Conservation (phyloP, 2,329 filamentous ascomycete genomes). For the Pseudocercospora vitis region DNA sequence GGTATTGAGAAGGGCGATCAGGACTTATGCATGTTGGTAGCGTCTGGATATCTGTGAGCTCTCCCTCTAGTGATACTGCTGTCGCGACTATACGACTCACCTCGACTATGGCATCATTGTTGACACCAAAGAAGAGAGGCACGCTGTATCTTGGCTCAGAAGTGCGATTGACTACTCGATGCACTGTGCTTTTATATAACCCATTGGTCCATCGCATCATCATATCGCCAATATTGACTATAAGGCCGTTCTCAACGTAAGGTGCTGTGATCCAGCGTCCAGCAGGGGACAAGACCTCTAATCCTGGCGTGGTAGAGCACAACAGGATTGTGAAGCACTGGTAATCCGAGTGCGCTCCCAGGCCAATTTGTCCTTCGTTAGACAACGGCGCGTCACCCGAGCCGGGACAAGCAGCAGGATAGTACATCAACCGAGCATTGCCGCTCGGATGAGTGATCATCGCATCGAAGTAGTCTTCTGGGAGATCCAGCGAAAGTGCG, state of each 20-base stretch:
- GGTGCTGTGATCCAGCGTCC: conserved; percentile 47
- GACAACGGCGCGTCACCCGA: background rate
- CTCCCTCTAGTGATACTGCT: background rate
- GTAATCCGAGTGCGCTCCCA: conserved; percentile 37
- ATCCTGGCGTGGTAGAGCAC: conserved; percentile 22
- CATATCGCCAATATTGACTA: conserved; percentile 55
- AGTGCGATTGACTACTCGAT: conserved; percentile 48
- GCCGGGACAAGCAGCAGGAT: conserved; percentile 28
- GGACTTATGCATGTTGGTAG: conserved; percentile 41
- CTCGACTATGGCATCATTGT: conserved; percentile 42
- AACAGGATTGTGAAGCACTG: conserved; percentile 32
- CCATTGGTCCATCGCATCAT: conserved; percentile 50
- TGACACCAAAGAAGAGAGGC: conserved; percentile 50
- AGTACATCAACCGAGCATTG: conserved; percentile 40
- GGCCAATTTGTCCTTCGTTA: conserved; percentile 29
- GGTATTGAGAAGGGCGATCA: conserved; percentile 36
- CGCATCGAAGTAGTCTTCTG: conserved; percentile 39
- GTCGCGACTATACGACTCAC: too few species aligned
- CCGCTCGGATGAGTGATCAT: conserved; percentile 41
- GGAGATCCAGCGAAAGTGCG: conserved; percentile 38
- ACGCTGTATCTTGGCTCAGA: conserved; percentile 43
- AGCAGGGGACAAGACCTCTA: conserved; percentile 37
- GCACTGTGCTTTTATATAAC: conserved; percentile 46
- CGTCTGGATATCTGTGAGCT: too few species aligned
- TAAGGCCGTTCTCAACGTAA: conserved; percentile 46